Evolutionary conservation across 2,329 filamentous ascomycete species (phyloP), one percentile per base, ranked within the genome.

Genomic region (Lachnellula willkommii): DNA sequence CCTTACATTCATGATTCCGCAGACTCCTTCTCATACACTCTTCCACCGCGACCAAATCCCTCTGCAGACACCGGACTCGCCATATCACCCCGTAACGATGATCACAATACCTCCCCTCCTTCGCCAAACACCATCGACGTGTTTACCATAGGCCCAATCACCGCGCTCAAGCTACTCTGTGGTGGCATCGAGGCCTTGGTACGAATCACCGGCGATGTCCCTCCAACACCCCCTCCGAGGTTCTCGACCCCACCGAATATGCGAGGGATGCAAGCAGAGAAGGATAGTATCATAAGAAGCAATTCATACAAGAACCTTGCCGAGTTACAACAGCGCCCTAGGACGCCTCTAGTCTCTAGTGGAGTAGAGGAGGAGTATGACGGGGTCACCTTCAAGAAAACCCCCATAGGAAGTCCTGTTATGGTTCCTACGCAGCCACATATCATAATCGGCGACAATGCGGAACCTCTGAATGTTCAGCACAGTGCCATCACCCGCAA

Each of bases 401-500:
- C 68, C 8, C 63, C 62, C 35, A 51, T 60, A 35, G 65, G 58
- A 40, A 65, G 62, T 53, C 59, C 61, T 26, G 63, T 58, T 48
- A 55, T 56, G 47, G 47, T 58, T 59, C 57, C 69, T 53, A 56
- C 56, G 36, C 62, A 65, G 56, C 82, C 82, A 15, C 83, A 84
- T 65, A 75, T 85, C 52, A 74, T 87, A 47, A 79, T 86, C 54
- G 82, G 85, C n/a, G 81, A 82, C 47, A 82, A 89, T 69, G 85
- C 84, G 32, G 85, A 90, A 64, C 85, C 87, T 22, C 76, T 90
- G 55, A 84, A 87, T 58, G 74, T 90, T 36, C 92, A 96, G 70
- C 88, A 94, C 68, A 85, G 85, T 60, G 88, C 90, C 62, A 90
- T 97, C 61, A 90, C 90, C 17, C 85, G 91, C 63, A 94, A 94